phyloP scores from a whole-genome alignment of 1,139 yeast genomes.

The Yamadazyma taylorii region DNA sequence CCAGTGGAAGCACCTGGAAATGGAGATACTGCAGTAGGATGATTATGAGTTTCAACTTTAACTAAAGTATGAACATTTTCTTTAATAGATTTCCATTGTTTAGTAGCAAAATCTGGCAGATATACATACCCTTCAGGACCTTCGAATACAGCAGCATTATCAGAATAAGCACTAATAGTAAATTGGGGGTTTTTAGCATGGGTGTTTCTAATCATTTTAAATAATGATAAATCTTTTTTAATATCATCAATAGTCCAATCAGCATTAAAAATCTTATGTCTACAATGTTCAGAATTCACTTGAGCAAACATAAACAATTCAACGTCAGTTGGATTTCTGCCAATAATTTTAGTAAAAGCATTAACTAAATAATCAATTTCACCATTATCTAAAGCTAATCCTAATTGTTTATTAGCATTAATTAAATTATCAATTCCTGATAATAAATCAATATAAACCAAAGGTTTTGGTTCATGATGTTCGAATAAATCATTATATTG shows the following conservation, averaged over 20 bases:
- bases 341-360: constrained; percentile 72
- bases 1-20: constrained; percentile 99
- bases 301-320: constrained; percentile 99
- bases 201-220: constrained; percentile 95
- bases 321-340: constrained; percentile 95
- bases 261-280: constrained; percentile 98
- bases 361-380: constrained; percentile 85
- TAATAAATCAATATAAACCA: constrained; percentile 69
- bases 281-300: constrained; percentile 98
- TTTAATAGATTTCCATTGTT: constrained; percentile 69
- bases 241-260: constrained; percentile 95
- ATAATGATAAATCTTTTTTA: constrained; percentile 70
- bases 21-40: constrained; percentile 98
- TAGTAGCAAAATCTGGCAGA: constrained; percentile 73
- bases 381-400: constrained; percentile 89
- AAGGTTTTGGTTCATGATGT: constrained; percentile 81
- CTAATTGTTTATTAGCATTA: constrained; percentile 78
- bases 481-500: constrained; percentile 69
- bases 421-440: constrained; percentile 62
- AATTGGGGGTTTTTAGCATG: constrained; percentile 76
- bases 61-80: constrained; percentile 88
- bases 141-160: constrained; percentile 96
- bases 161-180: constrained; percentile 93
- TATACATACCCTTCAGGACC: constrained; percentile 75
- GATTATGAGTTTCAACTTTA: constrained; percentile 98